Conservation (phyloP, 306 rosid species). For the Dalbergia cultrata region DNA sequence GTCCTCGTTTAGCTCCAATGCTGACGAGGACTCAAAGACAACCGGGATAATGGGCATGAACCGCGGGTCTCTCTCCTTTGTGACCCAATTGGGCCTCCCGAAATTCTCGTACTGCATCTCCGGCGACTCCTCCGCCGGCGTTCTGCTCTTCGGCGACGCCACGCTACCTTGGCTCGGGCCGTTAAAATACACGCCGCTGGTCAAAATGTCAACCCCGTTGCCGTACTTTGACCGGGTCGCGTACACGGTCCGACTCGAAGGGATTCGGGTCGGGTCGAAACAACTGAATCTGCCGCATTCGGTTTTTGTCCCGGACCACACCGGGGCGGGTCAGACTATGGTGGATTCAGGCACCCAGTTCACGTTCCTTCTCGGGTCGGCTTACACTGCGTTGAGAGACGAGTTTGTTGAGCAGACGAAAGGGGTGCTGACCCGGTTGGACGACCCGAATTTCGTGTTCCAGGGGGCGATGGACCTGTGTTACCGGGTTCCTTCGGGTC, state of each 20-base stretch:
- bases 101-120: constrained; percentile 90
- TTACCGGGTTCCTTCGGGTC: constrained; percentile 42
- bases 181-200: constrained; percentile 75
- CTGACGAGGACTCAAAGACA: constrained; percentile 77
- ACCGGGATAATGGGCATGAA: constrained; percentile 91
- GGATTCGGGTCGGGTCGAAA: constrained; percentile 65
- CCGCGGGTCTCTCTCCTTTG: constrained; percentile 79
- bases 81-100: constrained; percentile 69
- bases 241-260: constrained; percentile 74
- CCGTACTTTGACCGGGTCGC: constrained; percentile 90
- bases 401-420: constrained; percentile 69
- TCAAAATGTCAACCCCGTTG: constrained; percentile 68
- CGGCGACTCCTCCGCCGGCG: constrained; percentile 67
- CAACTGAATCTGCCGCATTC: constrained; percentile 58
- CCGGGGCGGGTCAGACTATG: constrained; percentile 94
- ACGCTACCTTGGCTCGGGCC: constrained; percentile 65
- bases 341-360: constrained; percentile 93
- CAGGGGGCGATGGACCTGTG: constrained; percentile 91
- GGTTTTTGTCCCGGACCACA: constrained; percentile 67
- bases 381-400: constrained; percentile 67
- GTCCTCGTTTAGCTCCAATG: constrained; percentile 73
- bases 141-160: constrained; percentile 72
- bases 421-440: constrained; percentile 45
- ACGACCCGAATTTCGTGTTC: constrained; percentile 72
- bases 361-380: constrained; percentile 83